Base-by-base conservation (phyloP, 768 basidiomycete species). In the Rhodotorula babjevae region DNA sequence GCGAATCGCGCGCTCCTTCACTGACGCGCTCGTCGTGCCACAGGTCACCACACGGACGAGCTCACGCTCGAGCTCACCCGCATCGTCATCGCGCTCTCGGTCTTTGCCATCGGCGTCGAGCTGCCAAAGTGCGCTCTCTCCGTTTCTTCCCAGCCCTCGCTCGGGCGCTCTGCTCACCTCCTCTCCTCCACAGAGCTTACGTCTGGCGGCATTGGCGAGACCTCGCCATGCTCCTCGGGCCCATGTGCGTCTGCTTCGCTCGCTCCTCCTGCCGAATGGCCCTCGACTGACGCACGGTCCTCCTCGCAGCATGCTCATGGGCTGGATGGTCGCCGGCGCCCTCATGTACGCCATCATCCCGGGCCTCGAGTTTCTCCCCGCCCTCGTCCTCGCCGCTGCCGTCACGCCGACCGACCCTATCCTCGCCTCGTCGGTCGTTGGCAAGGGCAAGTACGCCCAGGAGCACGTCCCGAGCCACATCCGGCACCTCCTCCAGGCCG, bases 101-200 rank as follows among this genome's bases (percentile, higher is more conserved):
- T 99, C 0, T 99, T 99, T 80, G 95, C 95, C 15, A 92, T 99
- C 65, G 96, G 96, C 25, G 96, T 98, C 33, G 96, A 99, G 80
- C 84, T 98, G 79, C 96, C 96, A n/a, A 81, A 75, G 82, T 81
- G 52, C 63, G 81, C 29, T 8, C 25, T 11, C 5, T 1, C 2
- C 12, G n/a, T n/a, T n/a, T n/a, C n/a, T n/a, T 15, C 16, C 2
- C 1, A 6, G 0, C 33, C 3, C 23, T 57, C 21, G 10, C 46
- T 55, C 11, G 3, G 10, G 42, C 44, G 12, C 14, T 29, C 29
- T 25, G 21, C 52, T 42, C 27, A 27, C 42, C 36, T 3, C 16
- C n/a, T 29, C 21, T 2, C 27, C 5, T 33, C 0, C 12, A 16
- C 33, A 93, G 93, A 82, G 91, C 91, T 9, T 99, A 98, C 82